phyloP scores from a whole-genome alignment of 192 early-diverging fungal genomes.

The Umbelopsis ramanniana region DNA sequence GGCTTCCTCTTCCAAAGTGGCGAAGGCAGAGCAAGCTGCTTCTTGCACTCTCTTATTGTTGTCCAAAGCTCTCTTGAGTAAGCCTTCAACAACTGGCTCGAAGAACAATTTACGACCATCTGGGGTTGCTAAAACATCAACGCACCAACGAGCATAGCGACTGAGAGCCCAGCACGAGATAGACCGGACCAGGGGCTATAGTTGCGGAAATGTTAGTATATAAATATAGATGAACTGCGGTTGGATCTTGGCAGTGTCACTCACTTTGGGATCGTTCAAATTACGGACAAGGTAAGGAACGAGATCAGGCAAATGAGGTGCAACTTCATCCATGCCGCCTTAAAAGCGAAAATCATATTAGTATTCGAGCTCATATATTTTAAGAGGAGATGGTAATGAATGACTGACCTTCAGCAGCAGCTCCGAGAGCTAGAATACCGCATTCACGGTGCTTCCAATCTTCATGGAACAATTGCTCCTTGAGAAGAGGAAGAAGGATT shows the following conservation, averaged over 20 bases:
- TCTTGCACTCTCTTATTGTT: slow-evolving; percentile 99
- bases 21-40: slow-evolving; percentile 94
- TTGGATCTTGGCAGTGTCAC: not conserved
- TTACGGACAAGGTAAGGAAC: slow-evolving; percentile 84
- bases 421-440: slow-evolving; percentile 96
- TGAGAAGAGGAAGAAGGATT: slow-evolving; percentile 84
- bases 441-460: slow-evolving; percentile 95
- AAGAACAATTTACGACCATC: slow-evolving; percentile 68
- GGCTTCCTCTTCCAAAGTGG: slow-evolving; percentile 95
- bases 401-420: slow-evolving; percentile 85
- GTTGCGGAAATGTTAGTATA: not conserved
- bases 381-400: not conserved
- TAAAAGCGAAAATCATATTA: not conserved
- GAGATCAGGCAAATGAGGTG: slow-evolving; percentile 84
- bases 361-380: not conserved
- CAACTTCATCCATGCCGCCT: slow-evolving; percentile 88
- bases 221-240: not conserved
- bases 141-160: slow-evolving; percentile 64
- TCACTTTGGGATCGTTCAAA: slow-evolving; percentile 79
- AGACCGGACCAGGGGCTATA: slow-evolving; percentile 87
- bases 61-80: slow-evolving; percentile 82
- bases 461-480: slow-evolving; percentile 76
- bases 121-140: slow-evolving; percentile 29
- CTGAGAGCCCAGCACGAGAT: slow-evolving; percentile 99
- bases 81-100: slow-evolving; percentile 79